Conservation (phyloP, 1,284 basidiomycete genomes). For the Cryptococcus maquisensis region DNA sequence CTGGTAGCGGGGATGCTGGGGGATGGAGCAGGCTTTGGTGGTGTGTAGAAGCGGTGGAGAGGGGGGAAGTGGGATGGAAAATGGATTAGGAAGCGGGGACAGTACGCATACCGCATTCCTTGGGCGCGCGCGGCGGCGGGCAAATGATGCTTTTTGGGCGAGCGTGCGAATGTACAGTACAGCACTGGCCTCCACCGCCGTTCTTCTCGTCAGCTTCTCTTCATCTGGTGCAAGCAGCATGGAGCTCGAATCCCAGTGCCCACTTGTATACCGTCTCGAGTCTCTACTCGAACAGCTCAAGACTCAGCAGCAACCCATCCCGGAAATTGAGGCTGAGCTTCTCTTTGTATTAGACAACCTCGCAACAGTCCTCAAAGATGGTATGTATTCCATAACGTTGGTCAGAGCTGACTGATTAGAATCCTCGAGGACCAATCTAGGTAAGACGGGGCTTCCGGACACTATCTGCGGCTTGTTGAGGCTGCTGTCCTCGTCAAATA, state of each 20-base stretch:
- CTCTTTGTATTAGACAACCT: conserved; percentile 10
- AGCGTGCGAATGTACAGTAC: too few species aligned
- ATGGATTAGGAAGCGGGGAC: background rate
- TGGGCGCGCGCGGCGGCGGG: too few species aligned
- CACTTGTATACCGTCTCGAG: too few species aligned
- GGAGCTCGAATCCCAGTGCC: too few species aligned
- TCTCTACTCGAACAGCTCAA: too few species aligned
- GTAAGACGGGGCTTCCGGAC: background rate
- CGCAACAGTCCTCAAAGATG: conserved; percentile 18
- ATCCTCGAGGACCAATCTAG: background rate
- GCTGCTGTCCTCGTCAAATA: background rate
- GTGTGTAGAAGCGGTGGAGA: background rate
- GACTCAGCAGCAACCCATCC: too few species aligned
- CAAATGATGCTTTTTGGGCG: too few species aligned
- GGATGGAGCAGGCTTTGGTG: background rate
- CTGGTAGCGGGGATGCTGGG: background rate
- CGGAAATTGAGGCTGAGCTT: background rate
- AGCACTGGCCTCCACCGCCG: too few species aligned
- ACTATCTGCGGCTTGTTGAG: background rate
- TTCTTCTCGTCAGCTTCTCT: too few species aligned
- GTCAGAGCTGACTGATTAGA: background rate
- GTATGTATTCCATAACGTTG: conserved; percentile 7
- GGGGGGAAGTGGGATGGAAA: background rate
- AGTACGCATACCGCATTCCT: background rate
- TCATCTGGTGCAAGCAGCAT: too few species aligned